A percentile compares a stretch with the other conserved stretches of the same genome.
phyloP scores from a whole-genome alignment of 2,329 filamentous ascomycete genomes.

The Cercospora canescens region DNA sequence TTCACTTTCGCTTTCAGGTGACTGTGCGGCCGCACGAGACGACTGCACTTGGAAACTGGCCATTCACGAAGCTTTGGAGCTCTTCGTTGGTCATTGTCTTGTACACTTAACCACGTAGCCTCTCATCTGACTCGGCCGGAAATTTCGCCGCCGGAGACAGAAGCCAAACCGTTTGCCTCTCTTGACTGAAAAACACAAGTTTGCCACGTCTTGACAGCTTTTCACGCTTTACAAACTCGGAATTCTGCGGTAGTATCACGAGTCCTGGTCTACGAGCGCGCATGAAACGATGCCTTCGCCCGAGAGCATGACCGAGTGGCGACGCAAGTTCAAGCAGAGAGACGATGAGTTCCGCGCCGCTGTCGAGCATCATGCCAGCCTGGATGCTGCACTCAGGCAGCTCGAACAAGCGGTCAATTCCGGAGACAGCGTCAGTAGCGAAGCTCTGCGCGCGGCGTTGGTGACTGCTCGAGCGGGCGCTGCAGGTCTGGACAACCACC shows the following conservation, averaged over 20 bases:
- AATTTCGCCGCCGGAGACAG: not conserved
- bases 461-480: not conserved
- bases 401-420: not conserved
- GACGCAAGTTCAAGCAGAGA: constrained; percentile 4
- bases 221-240: not conserved
- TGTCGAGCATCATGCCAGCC: not conserved
- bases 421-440: not conserved
- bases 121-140: not conserved
- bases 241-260: not conserved
- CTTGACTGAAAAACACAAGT: not conserved
- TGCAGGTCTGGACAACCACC: constrained; percentile 3
- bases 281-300: not conserved
- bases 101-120: not conserved
- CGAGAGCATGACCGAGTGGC: constrained; percentile 1
- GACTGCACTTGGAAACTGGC: not conserved
- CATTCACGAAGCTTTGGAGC: not conserved
- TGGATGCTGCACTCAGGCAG: not conserved
- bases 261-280: not conserved
- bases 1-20: not conserved
- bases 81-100: not conserved
- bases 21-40: not conserved
- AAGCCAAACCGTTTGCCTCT: not conserved
- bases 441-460: not conserved
- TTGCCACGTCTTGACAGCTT: not conserved
- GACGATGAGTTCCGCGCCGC: constrained; percentile 5